Evolutionary conservation across 2,329 filamentous ascomycete species (phyloP), one percentile per base, ranked within the genome.

Genomic region (Aspergillus hiratsukae): DNA sequence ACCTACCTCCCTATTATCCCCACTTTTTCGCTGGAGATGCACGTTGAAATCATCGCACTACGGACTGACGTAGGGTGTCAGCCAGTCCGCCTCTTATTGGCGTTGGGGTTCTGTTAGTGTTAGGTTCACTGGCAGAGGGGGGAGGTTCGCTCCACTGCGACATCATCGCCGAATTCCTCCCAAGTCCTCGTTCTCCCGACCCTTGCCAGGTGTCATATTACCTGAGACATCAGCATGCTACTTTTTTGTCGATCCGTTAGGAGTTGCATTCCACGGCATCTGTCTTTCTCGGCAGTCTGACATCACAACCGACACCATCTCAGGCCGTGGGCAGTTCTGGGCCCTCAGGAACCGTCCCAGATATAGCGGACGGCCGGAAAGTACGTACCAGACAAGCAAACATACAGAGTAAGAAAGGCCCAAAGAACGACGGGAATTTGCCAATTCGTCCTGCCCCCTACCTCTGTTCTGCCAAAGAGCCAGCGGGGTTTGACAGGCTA

Each of bases 31-130:
- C 41, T 48, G 23, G 29, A 54, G 58, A 62, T 63, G 62, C 60
- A 58, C 46, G 57, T 52, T 64, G 61, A 64, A 58, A 61, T 64
- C 61, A 64, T 64, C 53, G 60, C 56, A 62, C 62, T 55, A 57
- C 53, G 3, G 54, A 48, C 57, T 64, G 61, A 63, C 61, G 60
- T 61, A 60, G 48, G 53, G 48, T 45, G 52, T 49, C 48, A 27
- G 51, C 41, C 53, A 40, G 53, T 40, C 40, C 48, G 29, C 48
- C 53, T 51, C 45, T 17, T 21, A 35, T 28, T 19, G 48, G 27
- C 5, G 27, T 6, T 50, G 4, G 17, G 27, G 50, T 54, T 49
- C 41, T 23, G n/a, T 45, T 45, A 23, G 41, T 23, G n/a, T 45
- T 45, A 23, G 41, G 41, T 45, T 43, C 10, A 23, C 31, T 23